Percentiles rank a stretch among this genome's conserved stretches.
Evolutionary conservation across 2,329 filamentous ascomycete genomes (phyloP).

Genomic region (Mycosphaerelloides madeirae): DNA sequence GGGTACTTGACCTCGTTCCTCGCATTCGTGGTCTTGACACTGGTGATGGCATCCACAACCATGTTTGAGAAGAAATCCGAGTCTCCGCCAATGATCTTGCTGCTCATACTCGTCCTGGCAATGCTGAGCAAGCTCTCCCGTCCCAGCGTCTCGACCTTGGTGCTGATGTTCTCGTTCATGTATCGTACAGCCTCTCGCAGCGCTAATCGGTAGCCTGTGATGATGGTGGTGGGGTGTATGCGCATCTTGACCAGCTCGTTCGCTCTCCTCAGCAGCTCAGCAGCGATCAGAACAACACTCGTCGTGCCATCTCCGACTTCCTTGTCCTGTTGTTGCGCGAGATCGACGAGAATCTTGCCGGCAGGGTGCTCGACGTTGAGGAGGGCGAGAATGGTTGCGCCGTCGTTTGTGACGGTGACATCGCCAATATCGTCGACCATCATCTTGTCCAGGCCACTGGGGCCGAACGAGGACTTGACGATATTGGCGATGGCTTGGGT

Average conservation of each 20-base stretch:
- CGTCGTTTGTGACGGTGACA: conserved; percentile 98
- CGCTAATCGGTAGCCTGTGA: conserved; percentile 93
- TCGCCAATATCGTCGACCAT: conserved; percentile 99
- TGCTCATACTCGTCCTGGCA: conserved; percentile 98
- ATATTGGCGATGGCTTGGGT: conserved; percentile 98
- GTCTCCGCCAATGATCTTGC: conserved; percentile 95
- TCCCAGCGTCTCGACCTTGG: conserved; percentile 87
- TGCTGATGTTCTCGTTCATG: conserved; percentile 97
- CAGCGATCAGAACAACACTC: conserved; percentile 93
- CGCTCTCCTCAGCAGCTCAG: conserved; percentile 84
- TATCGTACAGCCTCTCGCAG: conserved; percentile 96
- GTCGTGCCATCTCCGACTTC: conserved; percentile 98
- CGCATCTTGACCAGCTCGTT: conserved; percentile 99
- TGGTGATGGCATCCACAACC: conserved; percentile 92
- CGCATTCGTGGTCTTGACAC: conserved; percentile 90
- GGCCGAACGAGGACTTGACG: conserved; percentile 97
- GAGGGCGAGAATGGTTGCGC: conserved; percentile 90
- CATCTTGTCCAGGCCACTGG: conserved; percentile 98
- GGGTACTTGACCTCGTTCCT: conserved; percentile 90
- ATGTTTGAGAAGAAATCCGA: conserved; percentile 96
- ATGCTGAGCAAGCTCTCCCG: conserved; percentile 89
- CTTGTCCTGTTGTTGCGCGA: conserved; percentile 98
- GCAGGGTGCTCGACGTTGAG: conserved; percentile 97
- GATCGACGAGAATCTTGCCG: conserved; percentile 94
- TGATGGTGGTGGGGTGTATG: conserved; percentile 99